A percentile compares a stretch with the other conserved stretches of the same genome.
phyloP scores from a whole-genome alignment of 257 asterid genomes.

The Solanum lignicaule region DNA sequence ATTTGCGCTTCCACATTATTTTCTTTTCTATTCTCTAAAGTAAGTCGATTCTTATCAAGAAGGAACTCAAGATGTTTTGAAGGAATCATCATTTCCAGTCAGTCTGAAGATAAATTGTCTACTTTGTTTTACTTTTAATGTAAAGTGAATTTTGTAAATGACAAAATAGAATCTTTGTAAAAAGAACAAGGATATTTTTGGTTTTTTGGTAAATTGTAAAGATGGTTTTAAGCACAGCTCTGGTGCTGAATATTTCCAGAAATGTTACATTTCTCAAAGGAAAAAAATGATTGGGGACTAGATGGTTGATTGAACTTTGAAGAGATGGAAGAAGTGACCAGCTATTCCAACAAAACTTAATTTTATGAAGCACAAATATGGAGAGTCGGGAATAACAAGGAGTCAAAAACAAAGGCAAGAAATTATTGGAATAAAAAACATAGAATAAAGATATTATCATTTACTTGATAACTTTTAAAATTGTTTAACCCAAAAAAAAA shows the following conservation, averaged over 20 bases:
- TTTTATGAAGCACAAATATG: neutral
- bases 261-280: neutral
- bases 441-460: neutral
- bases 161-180: neutral
- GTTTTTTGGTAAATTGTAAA: neutral
- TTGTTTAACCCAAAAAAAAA: neutral
- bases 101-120: neutral
- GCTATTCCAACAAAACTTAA: neutral
- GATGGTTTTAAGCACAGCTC: neutral
- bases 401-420: neutral
- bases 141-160: neutral
- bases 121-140: neutral
- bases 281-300: neutral
- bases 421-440: neutral
- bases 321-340: neutral
- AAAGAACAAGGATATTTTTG: neutral
- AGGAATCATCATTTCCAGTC: neutral
- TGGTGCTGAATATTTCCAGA: neutral
- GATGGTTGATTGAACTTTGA: neutral
- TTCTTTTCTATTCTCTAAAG: neutral
- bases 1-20: neutral
- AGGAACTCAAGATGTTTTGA: neutral
- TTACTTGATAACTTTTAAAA: neutral
- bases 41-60: neutral
- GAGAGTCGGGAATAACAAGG: neutral